phyloP scores from a whole-genome alignment of 495 filamentous ascomycete species.

The Penicillium bovifimosum region DNA sequence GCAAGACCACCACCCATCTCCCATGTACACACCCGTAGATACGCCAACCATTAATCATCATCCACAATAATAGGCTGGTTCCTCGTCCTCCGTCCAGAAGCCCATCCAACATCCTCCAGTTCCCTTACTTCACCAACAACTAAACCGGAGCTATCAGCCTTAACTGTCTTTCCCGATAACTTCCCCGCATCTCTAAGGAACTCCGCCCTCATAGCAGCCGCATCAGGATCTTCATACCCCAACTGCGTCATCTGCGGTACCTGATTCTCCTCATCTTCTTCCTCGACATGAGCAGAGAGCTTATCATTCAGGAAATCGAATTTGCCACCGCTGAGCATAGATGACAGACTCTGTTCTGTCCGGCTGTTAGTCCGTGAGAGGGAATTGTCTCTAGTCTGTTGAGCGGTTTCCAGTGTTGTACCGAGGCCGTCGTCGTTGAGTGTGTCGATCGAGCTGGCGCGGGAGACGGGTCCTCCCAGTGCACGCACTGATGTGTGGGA shows the following conservation, averaged over 20 bases:
- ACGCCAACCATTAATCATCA: conserved; percentile 18
- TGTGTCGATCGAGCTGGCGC: conserved; percentile 51
- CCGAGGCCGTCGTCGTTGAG: conserved; percentile 51
- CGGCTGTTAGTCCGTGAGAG: conserved; percentile 21
- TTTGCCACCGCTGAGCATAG: conserved; percentile 29
- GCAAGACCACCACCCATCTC: not conserved
- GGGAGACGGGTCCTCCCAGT: conserved; percentile 28
- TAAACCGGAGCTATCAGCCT: conserved; percentile 13
- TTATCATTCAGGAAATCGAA: conserved; percentile 29
- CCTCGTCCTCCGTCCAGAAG: conserved; percentile 36
- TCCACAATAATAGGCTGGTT: conserved; percentile 22
- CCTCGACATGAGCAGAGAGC: conserved; percentile 14
- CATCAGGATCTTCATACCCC: conserved; percentile 50
- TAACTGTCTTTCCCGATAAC: conserved; percentile 24
- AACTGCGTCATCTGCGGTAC: conserved; percentile 47
- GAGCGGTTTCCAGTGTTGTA: conserved; percentile 36
- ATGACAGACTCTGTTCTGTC: conserved; percentile 28
- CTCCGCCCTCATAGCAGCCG: conserved; percentile 43
- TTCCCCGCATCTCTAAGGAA: conserved; percentile 42
- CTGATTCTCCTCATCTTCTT: conserved; percentile 33
- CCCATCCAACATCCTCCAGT: conserved; percentile 35
- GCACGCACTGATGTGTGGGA: conserved; percentile 35
- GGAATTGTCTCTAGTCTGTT: conserved; percentile 28
- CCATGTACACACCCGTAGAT: not conserved
- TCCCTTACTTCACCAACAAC: conserved; percentile 31